phyloP scores from a whole-genome alignment of 1,139 yeast genomes.

The Geotrichum bryndzae region DNA sequence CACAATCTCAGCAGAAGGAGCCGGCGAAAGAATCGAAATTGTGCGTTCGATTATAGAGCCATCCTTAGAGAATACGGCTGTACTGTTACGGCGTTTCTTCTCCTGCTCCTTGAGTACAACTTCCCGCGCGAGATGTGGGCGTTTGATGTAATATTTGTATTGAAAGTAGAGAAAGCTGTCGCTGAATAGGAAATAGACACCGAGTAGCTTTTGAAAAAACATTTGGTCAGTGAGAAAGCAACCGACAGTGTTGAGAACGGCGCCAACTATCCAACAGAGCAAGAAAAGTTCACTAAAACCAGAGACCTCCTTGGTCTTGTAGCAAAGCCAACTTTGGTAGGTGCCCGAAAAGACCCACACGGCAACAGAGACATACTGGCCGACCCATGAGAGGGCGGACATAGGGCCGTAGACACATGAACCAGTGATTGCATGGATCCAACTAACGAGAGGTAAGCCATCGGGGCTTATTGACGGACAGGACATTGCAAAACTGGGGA shows the following conservation, averaged over 20 bases:
- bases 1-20: background rate
- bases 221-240: conserved; percentile 32
- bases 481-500: background rate
- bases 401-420: conserved; percentile 23
- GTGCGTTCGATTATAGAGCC: background rate
- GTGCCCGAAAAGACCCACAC: conserved; percentile 33
- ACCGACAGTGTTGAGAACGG: conserved; percentile 31
- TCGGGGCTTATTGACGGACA: conserved; percentile 8
- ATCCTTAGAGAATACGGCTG: background rate
- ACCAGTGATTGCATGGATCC: conserved; percentile 21
- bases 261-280: conserved; percentile 32
- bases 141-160: conserved; percentile 25
- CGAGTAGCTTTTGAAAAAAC: conserved; percentile 31
- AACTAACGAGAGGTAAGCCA: conserved; percentile 17
- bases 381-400: conserved; percentile 24
- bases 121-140: conserved; percentile 15
- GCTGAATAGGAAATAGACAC: conserved; percentile 25
- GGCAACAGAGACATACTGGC: conserved; percentile 27
- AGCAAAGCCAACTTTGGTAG: conserved; percentile 30
- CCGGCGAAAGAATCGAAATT: background rate
- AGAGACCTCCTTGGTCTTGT: conserved; percentile 28
- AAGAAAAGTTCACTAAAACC: conserved; percentile 33
- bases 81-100: conserved; percentile 2
- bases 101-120: background rate
- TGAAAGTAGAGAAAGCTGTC: conserved; percentile 29